Evolutionary conservation across 225 moss, liverwort and hornwort genomes (phyloP), one percentile per base, ranked within the genome.

Genomic region (Neckera pumila): DNA sequence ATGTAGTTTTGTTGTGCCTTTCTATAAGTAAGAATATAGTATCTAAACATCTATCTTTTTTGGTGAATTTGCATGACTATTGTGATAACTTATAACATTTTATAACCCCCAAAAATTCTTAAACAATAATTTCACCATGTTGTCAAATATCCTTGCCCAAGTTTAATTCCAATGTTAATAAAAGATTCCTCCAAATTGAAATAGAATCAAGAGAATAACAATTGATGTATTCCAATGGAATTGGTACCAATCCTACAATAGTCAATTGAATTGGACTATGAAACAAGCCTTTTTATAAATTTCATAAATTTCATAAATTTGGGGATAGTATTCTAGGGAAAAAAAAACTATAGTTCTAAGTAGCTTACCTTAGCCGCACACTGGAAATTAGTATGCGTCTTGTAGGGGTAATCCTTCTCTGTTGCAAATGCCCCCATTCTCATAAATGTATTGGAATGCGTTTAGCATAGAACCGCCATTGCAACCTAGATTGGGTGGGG

Each of bases 321-420:
- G n/a, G n/a, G n/a, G n/a, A n/a, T n/a, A n/a, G n/a, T n/a, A n/a
- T 34, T 64, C 53, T 9, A 67, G 18, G 6, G 23, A 31, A 28
- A 15, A 20, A 20, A 5, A 45, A 62, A 14, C 22, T 53, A 15
- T 16, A 78, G 53, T 12, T 40, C 18, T 19, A 28, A 23, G 17
- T 6, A 20, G 43, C 65, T 43, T 65, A 91, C 91, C 78, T 20
- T 63, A 7, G 13, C 34, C 20, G 87, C 91, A 45, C 95, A 97
- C 22, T 87, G 88, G 7, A 76, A 91, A 69, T 90, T 93, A 11
- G 38, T 65, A 31, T 27, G 13, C 6, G 3, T 70, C 70, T 6
- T 18, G 58, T 97, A 97, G 4, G 94, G 92, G 34, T 97, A 97
- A n/a, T 97, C 95, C 51, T 83, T 80, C 26, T 97, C 95, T 4